A percentile compares a stretch with the other conserved stretches of the same genome.
These are phyloP conservation scores for Eustoma russellianum DNA, from an alignment of 257 asterid species.

Conservation along the genomic window DNA sequence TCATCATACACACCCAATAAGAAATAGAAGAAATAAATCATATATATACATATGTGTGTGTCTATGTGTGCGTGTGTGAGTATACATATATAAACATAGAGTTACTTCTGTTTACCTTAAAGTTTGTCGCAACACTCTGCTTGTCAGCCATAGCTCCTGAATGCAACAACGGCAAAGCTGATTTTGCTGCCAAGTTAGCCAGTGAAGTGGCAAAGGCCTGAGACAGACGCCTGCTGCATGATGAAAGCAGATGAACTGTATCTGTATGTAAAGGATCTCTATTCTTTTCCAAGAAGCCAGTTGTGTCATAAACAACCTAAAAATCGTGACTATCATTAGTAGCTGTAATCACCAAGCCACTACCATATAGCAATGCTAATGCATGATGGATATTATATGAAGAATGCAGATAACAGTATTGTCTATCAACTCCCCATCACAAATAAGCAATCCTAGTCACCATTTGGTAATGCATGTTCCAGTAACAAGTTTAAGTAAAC, in stretches of 20 bases:
- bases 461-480: not conserved
- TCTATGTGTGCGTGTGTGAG: too few relatives aligned
- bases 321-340: not conserved
- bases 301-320: slow-evolving; percentile 68
- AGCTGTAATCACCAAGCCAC: too few relatives aligned
- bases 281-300: slow-evolving; percentile 74
- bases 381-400: too few relatives aligned
- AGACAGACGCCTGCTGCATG: slow-evolving; percentile 43
- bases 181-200: slow-evolving; percentile 25
- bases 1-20: too few relatives aligned
- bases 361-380: too few relatives aligned
- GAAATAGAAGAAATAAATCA: too few relatives aligned
- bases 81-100: too few relatives aligned
- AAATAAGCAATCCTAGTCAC: not conserved
- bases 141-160: slow-evolving; percentile 30
- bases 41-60: too few relatives aligned
- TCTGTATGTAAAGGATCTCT: slow-evolving; percentile 58
- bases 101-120: slow-evolving; percentile 50
- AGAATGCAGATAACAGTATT: not conserved
- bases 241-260: slow-evolving; percentile 52
- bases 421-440: not conserved
- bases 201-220: slow-evolving; percentile 43
- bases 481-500: not conserved
- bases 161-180: slow-evolving; percentile 24
- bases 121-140: slow-evolving; percentile 64